These are phyloP conservation scores for Candida buenavistaensis DNA, from an alignment of 1,139 yeast genomes.

Conservation along the genomic window DNA sequence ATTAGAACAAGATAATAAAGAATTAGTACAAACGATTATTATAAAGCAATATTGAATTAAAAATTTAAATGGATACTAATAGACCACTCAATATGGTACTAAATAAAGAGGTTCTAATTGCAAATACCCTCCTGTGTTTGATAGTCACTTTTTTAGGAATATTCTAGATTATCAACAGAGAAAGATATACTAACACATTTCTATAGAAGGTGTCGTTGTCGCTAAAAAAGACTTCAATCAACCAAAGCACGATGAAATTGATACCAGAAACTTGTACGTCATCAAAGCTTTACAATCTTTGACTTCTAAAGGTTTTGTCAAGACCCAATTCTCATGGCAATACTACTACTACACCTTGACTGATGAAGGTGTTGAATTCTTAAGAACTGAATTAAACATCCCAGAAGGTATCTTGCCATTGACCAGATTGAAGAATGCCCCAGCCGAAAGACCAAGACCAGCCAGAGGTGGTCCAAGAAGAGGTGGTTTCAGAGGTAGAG, in stretches of 20 bases:
- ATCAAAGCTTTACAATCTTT: slow-evolving; percentile 99
- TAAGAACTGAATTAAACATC: slow-evolving; percentile 96
- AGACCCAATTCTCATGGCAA: slow-evolving; percentile 99
- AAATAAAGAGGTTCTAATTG: no score
- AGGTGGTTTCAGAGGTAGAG: slow-evolving; percentile 47
- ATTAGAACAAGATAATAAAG: no score
- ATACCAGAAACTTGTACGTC: slow-evolving; percentile 96
- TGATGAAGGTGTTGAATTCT: slow-evolving; percentile 98
- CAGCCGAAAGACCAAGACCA: slow-evolving; percentile 77
- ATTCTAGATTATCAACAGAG: no score
- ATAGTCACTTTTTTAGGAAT: slow-evolving; percentile 1
- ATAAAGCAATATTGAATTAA: no score
- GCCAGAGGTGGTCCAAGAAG: slow-evolving; percentile 38
- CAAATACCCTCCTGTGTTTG: neutral
- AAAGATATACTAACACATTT: slow-evolving; percentile 29
- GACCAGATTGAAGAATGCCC: slow-evolving; percentile 95
- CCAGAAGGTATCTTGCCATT: slow-evolving; percentile 99
- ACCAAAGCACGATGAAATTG: slow-evolving; percentile 97
- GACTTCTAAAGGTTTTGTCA: slow-evolving; percentile 98
- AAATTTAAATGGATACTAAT: no score
- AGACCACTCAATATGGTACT: no score
- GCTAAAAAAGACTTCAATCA: slow-evolving; percentile 99
- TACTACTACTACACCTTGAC: slow-evolving; percentile 99
- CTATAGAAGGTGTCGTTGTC: slow-evolving; percentile 95
- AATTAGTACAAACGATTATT: no score